These are phyloP conservation scores for Allium fistulosum DNA, from an alignment of 106 monocot species.

Conservation along the genomic window DNA sequence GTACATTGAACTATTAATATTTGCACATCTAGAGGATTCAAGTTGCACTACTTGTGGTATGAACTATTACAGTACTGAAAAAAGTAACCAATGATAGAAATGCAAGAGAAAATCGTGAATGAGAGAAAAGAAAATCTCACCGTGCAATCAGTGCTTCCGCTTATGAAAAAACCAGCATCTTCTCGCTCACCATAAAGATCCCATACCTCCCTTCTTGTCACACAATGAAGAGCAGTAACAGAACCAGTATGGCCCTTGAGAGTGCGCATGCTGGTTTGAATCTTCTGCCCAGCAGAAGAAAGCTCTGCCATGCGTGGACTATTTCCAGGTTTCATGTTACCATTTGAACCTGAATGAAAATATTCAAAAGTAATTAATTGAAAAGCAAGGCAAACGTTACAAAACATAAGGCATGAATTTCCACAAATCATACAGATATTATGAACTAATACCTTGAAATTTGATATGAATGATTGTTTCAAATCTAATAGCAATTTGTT, in stretches of 20 bases:
- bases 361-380: too few species aligned
- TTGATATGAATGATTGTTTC: too few species aligned
- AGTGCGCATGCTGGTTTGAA: slow-evolving; percentile 66
- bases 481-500: too few species aligned
- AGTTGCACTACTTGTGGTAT: too few species aligned
- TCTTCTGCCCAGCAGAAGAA: slow-evolving; percentile 66
- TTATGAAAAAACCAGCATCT: slow-evolving; percentile 98
- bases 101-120: background rate
- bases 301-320: slow-evolving; percentile 38
- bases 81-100: too few species aligned
- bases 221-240: slow-evolving; percentile 94
- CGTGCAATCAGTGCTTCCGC: slow-evolving; percentile 94
- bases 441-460: too few species aligned
- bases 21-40: too few species aligned
- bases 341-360: slow-evolving; percentile 22
- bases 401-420: background rate
- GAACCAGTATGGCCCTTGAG: slow-evolving; percentile 89
- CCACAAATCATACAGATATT: background rate
- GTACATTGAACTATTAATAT: too few species aligned
- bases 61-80: too few species aligned
- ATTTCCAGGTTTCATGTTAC: slow-evolving; percentile 19
- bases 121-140: slow-evolving; percentile 20
- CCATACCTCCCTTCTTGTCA: slow-evolving; percentile 98
- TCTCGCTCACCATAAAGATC: slow-evolving; percentile 99
- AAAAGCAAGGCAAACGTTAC: background rate